phyloP scores from a whole-genome alignment of 2,329 filamentous ascomycete genomes.

The Paecilomyces sp. region DNA sequence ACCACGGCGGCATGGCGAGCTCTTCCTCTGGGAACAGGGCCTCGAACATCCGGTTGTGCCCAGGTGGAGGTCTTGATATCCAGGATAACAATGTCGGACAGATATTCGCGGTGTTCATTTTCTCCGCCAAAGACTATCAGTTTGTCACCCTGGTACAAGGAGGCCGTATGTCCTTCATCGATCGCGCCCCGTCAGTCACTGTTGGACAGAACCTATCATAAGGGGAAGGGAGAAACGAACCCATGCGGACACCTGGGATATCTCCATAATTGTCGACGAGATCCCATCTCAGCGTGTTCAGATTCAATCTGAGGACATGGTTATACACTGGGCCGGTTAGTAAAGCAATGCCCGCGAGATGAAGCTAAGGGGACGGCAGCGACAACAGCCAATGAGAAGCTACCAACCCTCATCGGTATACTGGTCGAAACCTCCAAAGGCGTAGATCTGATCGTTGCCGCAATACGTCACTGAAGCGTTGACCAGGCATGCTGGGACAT shows the following conservation, averaged over 20 bases:
- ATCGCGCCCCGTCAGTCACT: not conserved
- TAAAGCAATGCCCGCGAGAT: conserved; percentile 2
- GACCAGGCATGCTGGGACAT: conserved; percentile 86
- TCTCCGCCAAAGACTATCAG: conserved; percentile 96
- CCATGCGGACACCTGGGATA: conserved; percentile 95
- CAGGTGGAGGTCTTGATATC: conserved; percentile 91
- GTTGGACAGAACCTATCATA: conserved; percentile 6
- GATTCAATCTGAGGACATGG: conserved; percentile 83
- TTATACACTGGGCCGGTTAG: conserved; percentile 66
- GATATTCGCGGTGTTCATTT: conserved; percentile 92
- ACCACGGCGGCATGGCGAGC: conserved; percentile 90
- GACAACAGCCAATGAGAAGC: conserved; percentile 1
- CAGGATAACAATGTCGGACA: conserved; percentile 93
- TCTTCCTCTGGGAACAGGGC: conserved; percentile 78
- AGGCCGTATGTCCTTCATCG: conserved; percentile 76
- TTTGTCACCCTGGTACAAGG: conserved; percentile 87
- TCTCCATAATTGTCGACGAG: conserved; percentile 98
- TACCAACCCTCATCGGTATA: conserved; percentile 80
- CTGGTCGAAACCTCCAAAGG: conserved; percentile 96
- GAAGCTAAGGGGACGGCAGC: not conserved
- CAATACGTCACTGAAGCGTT: conserved; percentile 99
- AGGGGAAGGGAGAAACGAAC: conserved; percentile 41
- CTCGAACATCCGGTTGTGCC: conserved; percentile 83
- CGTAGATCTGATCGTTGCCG: conserved; percentile 94
- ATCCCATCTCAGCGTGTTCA: conserved; percentile 85